Base-by-base conservation (phyloP, 768 basidiomycete species). In the Mycena epipterygia region DNA sequence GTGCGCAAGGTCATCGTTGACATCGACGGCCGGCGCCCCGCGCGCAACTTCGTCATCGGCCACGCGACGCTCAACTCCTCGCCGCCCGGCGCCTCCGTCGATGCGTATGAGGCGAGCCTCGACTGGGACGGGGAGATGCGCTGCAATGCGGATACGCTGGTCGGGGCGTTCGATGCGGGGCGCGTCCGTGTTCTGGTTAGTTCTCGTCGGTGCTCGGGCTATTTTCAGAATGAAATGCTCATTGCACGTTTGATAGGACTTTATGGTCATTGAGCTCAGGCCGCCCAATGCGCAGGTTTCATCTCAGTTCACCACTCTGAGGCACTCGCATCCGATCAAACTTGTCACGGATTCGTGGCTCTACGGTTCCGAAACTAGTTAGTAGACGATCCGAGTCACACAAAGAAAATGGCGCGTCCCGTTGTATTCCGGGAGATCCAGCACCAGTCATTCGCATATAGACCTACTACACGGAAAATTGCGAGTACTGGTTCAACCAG, bases 321-420 rank as follows among this genome's bases (percentile, higher is more conserved):
- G 72, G 16, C 27, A 52, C 14, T 67, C 60, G 53, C 72, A 73
- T 48, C 64, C 72, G 32, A 67, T 73, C 58, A 63, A 56, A 51
- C 65, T 73, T 19, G 72, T 73, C 4, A 70, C 64, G 21, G 72
- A 73, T 27, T 73, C 72, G 33, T 73, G 68, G 68, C 39, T 59
- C 39, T 62, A 64, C 12, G 29, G 21, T 16, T 44, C 59, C 17
- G 17, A n/a, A n/a, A n/a, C n/a, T n/a, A n/a, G n/a, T n/a, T n/a
- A n/a, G n/a, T n/a, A n/a, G n/a, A n/a, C n/a, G n/a, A n/a, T n/a
- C n/a, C n/a, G n/a, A n/a, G n/a, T n/a, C n/a, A n/a, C n/a, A n/a
- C n/a, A n/a, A n/a, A n/a, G n/a, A n/a, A n/a, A n/a, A n/a, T n/a
- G n/a, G n/a, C n/a, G n/a, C n/a, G n/a, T n/a, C n/a, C n/a, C n/a